Base-by-base conservation (phyloP, 345 rosid species). In the Bruguiera gymnorhiza region DNA sequence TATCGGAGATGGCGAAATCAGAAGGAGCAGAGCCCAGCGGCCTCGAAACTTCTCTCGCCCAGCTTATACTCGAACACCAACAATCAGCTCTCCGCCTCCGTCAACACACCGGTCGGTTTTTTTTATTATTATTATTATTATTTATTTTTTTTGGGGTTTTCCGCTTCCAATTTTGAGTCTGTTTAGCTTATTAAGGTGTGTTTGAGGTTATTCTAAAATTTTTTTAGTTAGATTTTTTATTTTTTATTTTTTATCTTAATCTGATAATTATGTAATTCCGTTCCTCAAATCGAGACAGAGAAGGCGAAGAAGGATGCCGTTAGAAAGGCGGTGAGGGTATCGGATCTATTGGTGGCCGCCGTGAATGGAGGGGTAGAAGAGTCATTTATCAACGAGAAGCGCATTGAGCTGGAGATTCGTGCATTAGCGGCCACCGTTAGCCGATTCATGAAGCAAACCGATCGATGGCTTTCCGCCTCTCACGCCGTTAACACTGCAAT, bases 351-450 rank as follows among this genome's bases (percentile, higher is more conserved):
- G 62, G 87, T 87, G 78, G 93, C 88, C 37, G 79, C 90, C 20
- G 89, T 91, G 75, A 94, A 91, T 62, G 93, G 96, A 60, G 89
- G 96, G 54, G 97, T 91, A 15, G 89, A 87, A 74, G 96, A 88
- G 39, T 83, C 87, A 29, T 91, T 88, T 74, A 58, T 85, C 20
- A 86, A 84, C 73, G 93, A 94, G 89, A 94, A 89, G 83, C 79
- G 93, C 56, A 86, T 91, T 21, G 97, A 94, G 73, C 69, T 79
- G 26, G 97, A 91, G 76, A 88, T 91, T 66, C 88, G 97, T 61
- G 72, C 75, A 20, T 75, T 91, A 27, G 84, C 95, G 0, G 80
- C 84, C 3, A 82, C 96, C 18, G 73, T 94, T 67, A 73, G 81
- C 8, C 78, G 86, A 51, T 94, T 89, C 77, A 78, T 79, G 51